Percentiles rank a stretch among this genome's conserved stretches.
Conservation (phyloP, 805 yeast species). For the Wickerhamiella cacticola region DNA sequence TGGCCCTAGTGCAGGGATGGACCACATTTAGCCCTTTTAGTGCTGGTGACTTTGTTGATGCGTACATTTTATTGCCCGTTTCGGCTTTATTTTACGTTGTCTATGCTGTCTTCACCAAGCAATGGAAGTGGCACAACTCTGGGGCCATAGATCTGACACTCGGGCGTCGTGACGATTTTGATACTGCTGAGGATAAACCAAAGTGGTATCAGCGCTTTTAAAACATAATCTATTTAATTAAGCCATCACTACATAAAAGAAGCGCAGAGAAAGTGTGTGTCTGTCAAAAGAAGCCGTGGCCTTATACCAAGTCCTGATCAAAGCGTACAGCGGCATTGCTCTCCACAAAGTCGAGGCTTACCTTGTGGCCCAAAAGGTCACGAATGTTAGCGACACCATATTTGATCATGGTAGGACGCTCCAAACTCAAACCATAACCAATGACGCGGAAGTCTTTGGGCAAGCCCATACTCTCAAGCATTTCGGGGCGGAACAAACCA, state of each 20-base stretch:
- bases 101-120: constrained; percentile 30
- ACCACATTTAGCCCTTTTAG: constrained; percentile 47
- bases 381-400: constrained; percentile 92
- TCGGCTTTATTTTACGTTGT: constrained; percentile 37
- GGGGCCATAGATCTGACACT: constrained; percentile 32
- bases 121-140: constrained; percentile 31
- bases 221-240: too few relatives aligned
- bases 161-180: constrained; percentile 24
- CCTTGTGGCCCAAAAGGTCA: constrained; percentile 95
- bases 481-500: constrained; percentile 99
- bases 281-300: too few relatives aligned
- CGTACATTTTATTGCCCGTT: constrained; percentile 51
- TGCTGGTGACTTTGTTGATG: constrained; percentile 45
- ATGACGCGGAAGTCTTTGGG: constrained; percentile 87
- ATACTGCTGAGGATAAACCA: neutral
- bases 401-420: constrained; percentile 98
- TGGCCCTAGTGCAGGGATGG: constrained; percentile 58
- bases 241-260: too few relatives aligned
- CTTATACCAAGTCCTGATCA: constrained; percentile 56
- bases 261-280: too few relatives aligned
- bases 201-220: constrained; percentile 8
- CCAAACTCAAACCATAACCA: constrained; percentile 95
- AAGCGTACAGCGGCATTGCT: constrained; percentile 95
- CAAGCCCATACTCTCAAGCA: constrained; percentile 96
- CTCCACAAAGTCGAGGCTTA: constrained; percentile 85